Evolutionary conservation across 805 yeast species (phyloP).

Genomic region (Wickerhamiella hasegawae): DNA sequence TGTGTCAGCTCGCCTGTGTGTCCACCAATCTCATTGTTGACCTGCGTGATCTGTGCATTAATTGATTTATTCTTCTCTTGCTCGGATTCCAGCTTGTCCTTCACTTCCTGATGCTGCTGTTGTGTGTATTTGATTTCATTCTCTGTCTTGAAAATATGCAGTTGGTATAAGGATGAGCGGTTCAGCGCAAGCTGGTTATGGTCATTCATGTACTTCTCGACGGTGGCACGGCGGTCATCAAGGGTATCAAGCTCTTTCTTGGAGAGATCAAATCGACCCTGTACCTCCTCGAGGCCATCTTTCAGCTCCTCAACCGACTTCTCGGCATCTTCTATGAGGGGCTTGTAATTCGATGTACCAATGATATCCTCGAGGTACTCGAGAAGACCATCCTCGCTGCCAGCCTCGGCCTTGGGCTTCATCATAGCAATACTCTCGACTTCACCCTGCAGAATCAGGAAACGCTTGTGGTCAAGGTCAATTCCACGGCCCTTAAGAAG

Average conservation of each 20-base stretch:
- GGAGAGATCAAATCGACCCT: slow-evolving; percentile 61
- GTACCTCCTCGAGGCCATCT: slow-evolving; percentile 67
- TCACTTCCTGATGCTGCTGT: not conserved
- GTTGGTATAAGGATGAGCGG: slow-evolving; percentile 41
- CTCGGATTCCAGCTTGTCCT: not conserved
- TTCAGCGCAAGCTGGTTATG: slow-evolving; percentile 46
- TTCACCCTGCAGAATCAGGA: slow-evolving; percentile 91
- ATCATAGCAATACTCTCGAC: slow-evolving; percentile 97
- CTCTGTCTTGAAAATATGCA: slow-evolving; percentile 1
- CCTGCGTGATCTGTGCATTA: not conserved
- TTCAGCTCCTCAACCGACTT: slow-evolving; percentile 55
- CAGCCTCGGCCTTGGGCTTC: slow-evolving; percentile 93
- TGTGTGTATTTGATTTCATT: not conserved
- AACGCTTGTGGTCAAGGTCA: slow-evolving; percentile 88
- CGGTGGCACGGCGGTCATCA: slow-evolving; percentile 50
- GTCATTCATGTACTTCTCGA: slow-evolving; percentile 43
- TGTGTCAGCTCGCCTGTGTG: not conserved
- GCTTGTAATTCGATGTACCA: slow-evolving; percentile 79
- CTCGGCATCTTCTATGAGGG: slow-evolving; percentile 49
- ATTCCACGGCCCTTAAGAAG: slow-evolving; percentile 69
- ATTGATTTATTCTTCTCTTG: not conserved
- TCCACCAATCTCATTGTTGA: not conserved
- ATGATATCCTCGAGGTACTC: slow-evolving; percentile 95
- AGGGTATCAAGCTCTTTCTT: slow-evolving; percentile 52
- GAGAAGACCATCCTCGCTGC: slow-evolving; percentile 79